Conservation (phyloP, 2,329 filamentous ascomycete species). For the Fusarium udum region DNA sequence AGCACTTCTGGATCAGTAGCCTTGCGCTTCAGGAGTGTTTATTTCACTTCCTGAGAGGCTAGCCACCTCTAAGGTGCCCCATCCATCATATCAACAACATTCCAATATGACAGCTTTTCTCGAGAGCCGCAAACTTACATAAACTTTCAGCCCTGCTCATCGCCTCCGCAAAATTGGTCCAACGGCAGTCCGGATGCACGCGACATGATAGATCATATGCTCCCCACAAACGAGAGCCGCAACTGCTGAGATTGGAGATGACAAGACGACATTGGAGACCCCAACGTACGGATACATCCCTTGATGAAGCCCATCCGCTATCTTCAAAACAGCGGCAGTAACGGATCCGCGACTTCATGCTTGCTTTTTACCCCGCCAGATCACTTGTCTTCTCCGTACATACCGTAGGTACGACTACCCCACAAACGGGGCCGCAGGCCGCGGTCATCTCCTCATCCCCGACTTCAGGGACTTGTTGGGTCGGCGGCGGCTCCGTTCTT, state of each 20-base stretch:
- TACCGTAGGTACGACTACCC: constrained; percentile 26
- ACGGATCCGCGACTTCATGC: constrained; percentile 33
- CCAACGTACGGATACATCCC: constrained; percentile 8
- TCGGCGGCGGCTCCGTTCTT: constrained; percentile 25
- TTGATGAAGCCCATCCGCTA: constrained; percentile 1
- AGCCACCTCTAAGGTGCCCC: not conserved
- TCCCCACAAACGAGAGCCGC: constrained; percentile 34
- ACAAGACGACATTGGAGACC: not conserved
- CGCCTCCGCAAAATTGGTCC: not conserved
- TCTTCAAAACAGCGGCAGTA: constrained; percentile 9
- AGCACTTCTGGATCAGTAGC: not conserved
- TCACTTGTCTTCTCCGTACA: constrained; percentile 19
- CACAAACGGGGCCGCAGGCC: constrained; percentile 36
- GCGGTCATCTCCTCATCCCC: constrained; percentile 34
- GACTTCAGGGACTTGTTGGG: constrained; percentile 25
- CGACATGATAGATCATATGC: constrained; percentile 21
- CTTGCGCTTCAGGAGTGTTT: not conserved
- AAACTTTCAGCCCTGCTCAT: constrained; percentile 9
- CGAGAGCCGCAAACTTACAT: constrained; percentile 6
- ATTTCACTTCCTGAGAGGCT: not conserved
- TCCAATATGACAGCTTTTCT: not conserved
- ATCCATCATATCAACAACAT: not conserved
- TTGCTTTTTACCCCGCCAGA: constrained; percentile 34
- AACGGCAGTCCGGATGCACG: constrained; percentile 11
- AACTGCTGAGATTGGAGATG: constrained; percentile 34